A percentile compares a stretch with the other conserved stretches of the same genome.
Conservation (phyloP, 2,329 filamentous ascomycete species). For the Colletotrichum brevisporum region DNA sequence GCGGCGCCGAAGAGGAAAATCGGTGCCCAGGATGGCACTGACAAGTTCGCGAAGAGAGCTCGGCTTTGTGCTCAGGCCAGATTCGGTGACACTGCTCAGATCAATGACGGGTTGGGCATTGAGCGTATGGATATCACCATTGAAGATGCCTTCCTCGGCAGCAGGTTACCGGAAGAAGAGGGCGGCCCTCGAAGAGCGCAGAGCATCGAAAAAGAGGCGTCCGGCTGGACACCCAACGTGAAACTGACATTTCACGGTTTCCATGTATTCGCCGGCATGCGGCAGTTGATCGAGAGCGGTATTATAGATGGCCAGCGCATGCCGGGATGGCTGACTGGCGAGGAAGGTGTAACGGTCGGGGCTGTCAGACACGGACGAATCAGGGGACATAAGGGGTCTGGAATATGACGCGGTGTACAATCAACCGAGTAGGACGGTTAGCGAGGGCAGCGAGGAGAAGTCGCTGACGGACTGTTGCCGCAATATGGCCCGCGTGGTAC, state of each 20-base stretch:
- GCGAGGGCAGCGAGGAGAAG: background rate
- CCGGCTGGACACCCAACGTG: conserved; percentile 70
- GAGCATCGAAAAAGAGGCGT: conserved; percentile 38
- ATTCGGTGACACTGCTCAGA: conserved; percentile 74
- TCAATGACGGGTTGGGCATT: conserved; percentile 72
- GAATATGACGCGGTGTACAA: conserved; percentile 54
- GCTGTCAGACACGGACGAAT: conserved; percentile 78
- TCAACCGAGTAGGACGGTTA: background rate
- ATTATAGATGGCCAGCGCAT: conserved; percentile 82
- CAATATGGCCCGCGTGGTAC: background rate
- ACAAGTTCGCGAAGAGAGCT: conserved; percentile 26
- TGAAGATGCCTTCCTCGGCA: conserved; percentile 68
- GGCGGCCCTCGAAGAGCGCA: conserved; percentile 45
- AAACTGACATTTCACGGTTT: conserved; percentile 79
- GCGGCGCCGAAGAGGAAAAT: conserved; percentile 29
- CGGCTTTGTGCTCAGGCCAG: conserved; percentile 73
- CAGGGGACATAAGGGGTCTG: conserved; percentile 69
- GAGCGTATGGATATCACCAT: conserved; percentile 73
- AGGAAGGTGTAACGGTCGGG: conserved; percentile 83
- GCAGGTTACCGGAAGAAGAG: conserved; percentile 48
- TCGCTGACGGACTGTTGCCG: background rate
- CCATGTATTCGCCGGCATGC: conserved; percentile 86
- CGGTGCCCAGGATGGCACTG: background rate
- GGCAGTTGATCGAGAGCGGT: conserved; percentile 82
- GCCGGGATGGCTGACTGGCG: conserved; percentile 93